Evolutionary conservation across 495 filamentous ascomycete species (phyloP), one percentile per base, ranked within the genome.

Genomic region (Cairneyella variabilis): DNA sequence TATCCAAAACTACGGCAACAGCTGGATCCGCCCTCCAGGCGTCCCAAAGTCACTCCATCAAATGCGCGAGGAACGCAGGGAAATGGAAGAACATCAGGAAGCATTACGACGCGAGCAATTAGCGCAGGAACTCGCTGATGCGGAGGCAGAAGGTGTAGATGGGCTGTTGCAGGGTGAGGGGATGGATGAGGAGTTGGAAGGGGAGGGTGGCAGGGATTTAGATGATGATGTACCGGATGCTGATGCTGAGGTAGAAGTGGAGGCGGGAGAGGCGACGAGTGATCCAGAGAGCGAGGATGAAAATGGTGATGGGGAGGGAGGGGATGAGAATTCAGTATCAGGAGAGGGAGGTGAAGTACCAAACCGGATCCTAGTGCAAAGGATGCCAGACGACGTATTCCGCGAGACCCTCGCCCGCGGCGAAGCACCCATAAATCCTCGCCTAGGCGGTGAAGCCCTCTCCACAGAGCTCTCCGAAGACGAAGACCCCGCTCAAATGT

Each of bases 21-120:
- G 78, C 23, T 95, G 89, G 89, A 83, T 95, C 57, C 82, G 79
- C 46, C 89, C 89, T 9, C 85, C 85, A 0, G 89, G 89, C 8
- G 76, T 90, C 34, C 53, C 75, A 18, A 92, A 91, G 71, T 90
- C 89, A 9, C 76, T 90, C 58, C 79, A 87, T 55, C 85, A 86
- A 49, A 74, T 88, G 66, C 82, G 80, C 51, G 89, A 91, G 62
- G 89, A 92, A 74, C 76, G 83, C 22, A 80, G 85, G 17, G 89
- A 95, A 72, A 76, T 83, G 34, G 84, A 88, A 60, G 89, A 95
- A 65, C 83, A 88, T n/a, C 76, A 85, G 42, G 83, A 84, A 47
- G 84, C 82, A 0, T 65, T 86, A 51, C 72, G 77, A 14, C 76
- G 85, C n/a, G 87, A 90, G 61, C 76, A 80, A 67, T 74, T 84